Percentiles rank a stretch among this genome's conserved stretches.
Evolutionary conservation across 2,329 filamentous ascomycete genomes (phyloP).

Genomic region (Apiospora malaysiana): DNA sequence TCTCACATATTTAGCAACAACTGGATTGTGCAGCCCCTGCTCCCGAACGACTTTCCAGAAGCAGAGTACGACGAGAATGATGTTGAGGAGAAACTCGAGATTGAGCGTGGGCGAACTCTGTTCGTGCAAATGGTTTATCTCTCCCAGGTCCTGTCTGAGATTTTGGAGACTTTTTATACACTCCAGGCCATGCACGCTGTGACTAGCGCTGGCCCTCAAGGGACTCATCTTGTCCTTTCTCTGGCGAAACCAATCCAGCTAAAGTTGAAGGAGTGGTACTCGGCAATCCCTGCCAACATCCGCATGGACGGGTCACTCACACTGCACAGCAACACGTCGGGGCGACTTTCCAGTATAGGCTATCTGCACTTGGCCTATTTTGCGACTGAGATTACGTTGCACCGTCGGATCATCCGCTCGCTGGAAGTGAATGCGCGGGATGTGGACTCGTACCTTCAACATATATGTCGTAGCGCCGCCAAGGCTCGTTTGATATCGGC

Average conservation of each 20-base stretch:
- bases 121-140: conserved; percentile 79
- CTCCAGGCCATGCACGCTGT: conserved; percentile 76
- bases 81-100: conserved; percentile 66
- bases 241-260: conserved; percentile 83
- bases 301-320: conserved; percentile 70
- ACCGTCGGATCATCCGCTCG: conserved; percentile 87
- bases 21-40: conserved; percentile 69
- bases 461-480: conserved; percentile 91
- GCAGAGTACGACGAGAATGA: conserved; percentile 69
- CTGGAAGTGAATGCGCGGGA: conserved; percentile 56
- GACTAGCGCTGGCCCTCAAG: conserved; percentile 68
- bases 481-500: conserved; percentile 94
- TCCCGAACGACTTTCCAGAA: conserved; percentile 65
- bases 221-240: conserved; percentile 74
- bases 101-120: conserved; percentile 70
- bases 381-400: conserved; percentile 90
- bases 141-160: conserved; percentile 77
- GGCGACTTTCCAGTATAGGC: conserved; percentile 65
- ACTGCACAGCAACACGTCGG: conserved; percentile 45
- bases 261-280: conserved; percentile 83
- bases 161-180: conserved; percentile 83
- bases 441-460: conserved; percentile 80
- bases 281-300: conserved; percentile 65
- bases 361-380: conserved; percentile 93
- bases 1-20: conserved; percentile 64